Evolutionary conservation across 352 stramenopile genomes (phyloP), one percentile per base, ranked within the genome.

Genomic region (Pythium phragmiticola): DNA sequence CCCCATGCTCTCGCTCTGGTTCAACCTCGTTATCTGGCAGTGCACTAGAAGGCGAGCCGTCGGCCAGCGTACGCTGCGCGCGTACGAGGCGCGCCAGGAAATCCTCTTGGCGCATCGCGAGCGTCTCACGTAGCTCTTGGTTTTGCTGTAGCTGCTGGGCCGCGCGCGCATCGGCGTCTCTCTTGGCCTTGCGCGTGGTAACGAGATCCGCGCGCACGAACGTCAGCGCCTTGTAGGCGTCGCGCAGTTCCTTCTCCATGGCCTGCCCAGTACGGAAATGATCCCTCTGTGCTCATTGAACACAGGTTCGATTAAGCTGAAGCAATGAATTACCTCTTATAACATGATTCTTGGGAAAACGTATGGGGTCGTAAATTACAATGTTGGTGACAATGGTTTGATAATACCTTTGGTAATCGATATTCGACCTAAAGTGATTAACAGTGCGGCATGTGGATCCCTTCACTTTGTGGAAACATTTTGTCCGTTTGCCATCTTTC

Each of bases 231-330:
- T 68, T 66, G 53, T 76, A 81, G 3, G 74, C 77, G 50, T 86
- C 75, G 41, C 73, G 74, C n/a, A 86, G 64, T 45, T 87, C 75
- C 60, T 79, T 79, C 11, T 86, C 77, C 70, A 84, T 77, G 13
- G 49, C 53, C 16, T 5, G 34, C 34, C 11, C 7, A 6, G n/a
- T 30, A 30, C 26, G 26, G 26, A 30, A 30, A 30, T 30, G 26
- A 30, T 11, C 28, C n/a, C 33, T 50, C 45, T 50, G 45, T 50
- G 45, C 21, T 33, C 30, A 58, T 58, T 33, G 45, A 50, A 46
- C 19, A 57, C 51, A 46, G 46, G 51, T 57, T 57, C 33, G 33
- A 57, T 33, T 42, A 57, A 19, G n/a, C 2, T 46, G 8, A 4
- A 6, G 34, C 6, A 21, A 30, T 57, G 6, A 6, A 55, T 41